phyloP scores from a whole-genome alignment of 2,329 filamentous ascomycete species.

The Metarhizium album region DNA sequence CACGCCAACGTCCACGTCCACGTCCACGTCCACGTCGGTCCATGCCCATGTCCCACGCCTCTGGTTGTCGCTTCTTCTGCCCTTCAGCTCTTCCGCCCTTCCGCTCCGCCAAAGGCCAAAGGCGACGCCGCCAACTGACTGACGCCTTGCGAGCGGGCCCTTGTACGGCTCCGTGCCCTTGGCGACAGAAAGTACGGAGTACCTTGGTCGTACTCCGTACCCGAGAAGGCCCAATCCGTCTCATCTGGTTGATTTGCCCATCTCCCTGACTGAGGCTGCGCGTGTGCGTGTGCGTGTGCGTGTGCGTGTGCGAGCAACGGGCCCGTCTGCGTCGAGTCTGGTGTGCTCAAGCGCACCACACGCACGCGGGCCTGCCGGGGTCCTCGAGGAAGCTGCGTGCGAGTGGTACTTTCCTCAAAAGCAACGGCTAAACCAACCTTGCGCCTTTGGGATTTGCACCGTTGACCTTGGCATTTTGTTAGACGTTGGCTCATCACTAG shows the following conservation, averaged over 20 bases:
- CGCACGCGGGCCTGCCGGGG: background rate
- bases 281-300: background rate
- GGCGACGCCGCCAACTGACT: background rate
- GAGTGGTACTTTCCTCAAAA: background rate
- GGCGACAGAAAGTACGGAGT: background rate
- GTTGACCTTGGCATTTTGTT: background rate
- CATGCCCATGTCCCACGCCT: background rate
- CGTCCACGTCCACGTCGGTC: too few species aligned
- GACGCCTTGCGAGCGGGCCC: background rate
- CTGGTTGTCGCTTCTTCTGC: background rate
- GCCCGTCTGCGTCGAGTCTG: too few species aligned
- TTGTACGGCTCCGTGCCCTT: background rate
- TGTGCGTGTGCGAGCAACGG: background rate
- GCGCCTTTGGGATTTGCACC: background rate
- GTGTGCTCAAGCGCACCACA: too few species aligned
- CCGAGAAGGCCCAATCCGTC: background rate
- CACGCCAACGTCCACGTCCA: background rate
- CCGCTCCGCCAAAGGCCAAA: background rate
- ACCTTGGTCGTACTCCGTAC: background rate
- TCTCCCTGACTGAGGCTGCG: background rate
- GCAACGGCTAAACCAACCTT: background rate
- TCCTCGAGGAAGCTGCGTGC: background rate
- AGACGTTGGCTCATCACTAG: background rate
- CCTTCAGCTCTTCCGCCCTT: background rate
- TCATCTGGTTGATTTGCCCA: background rate